Evolutionary conservation across 2,329 filamentous ascomycete genomes (phyloP), one percentile per base, ranked within the genome.

Genomic region (Sclerotinia nivalis): DNA sequence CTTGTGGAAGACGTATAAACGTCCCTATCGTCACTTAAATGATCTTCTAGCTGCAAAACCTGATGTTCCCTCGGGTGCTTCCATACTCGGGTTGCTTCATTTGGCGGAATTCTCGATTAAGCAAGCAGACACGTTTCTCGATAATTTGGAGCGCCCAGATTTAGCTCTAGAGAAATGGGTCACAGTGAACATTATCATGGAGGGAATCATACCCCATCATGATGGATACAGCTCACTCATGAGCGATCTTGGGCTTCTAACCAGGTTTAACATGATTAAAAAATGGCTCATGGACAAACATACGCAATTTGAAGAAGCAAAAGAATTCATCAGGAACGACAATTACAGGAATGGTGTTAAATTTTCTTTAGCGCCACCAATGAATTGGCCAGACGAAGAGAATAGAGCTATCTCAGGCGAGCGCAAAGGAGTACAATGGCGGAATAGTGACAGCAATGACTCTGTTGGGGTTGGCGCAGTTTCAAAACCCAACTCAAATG

Each of bases 151-250:
- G 12, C 37, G 60, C 25, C 68, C 43, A 50, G 68, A 69, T 49
- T 8, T 69, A 18, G 68, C 68, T 49, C 18, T 66, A 37, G 25
- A 66, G 25, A 37, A 65, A 47, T 69, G 60, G 59, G 60, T n/a
- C 1, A 69, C 64, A 25, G 50, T 45, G 20, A 28, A 8, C 4
- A 28, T 40, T n/a, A 43, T 56, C 28, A 13, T 43, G 1, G 28
- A 49, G 9, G 15, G 25, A 13, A 22, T n/a, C 37, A 66, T 66
- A n/a, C 68, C 60, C 4, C 8, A 28, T 8, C 28, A 40, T 49
- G n/a, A 31, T 28, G 68, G 43, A 7, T 56, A 56, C 31, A 25
- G 15, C 4, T 49, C n/a, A 22, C 8, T 54, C 10, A 31, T 1
- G 31, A 20, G 31, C 7, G 60, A 64, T 25, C 6, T 12, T 2